A percentile compares a stretch with the other conserved stretches of the same genome.
phyloP scores from a whole-genome alignment of 2,329 filamentous ascomycete genomes.

The Aspergillus ochraceus region DNA sequence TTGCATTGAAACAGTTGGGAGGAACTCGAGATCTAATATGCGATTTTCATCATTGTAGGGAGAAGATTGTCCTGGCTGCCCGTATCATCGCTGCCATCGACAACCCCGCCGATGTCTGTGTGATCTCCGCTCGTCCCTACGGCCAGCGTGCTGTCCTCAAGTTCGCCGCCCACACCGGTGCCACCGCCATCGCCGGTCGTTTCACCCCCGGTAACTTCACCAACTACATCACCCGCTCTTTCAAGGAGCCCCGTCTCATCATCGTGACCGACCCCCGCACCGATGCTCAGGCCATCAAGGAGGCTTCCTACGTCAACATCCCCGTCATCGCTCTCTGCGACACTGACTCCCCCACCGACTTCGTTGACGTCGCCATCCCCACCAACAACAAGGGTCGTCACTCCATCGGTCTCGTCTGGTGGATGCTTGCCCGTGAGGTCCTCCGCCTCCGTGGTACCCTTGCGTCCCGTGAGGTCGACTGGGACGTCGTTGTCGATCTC shows the following conservation, averaged over 20 bases:
- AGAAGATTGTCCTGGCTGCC: constrained; percentile 99
- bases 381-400: constrained; percentile 99
- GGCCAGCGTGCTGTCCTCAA: constrained; percentile 99
- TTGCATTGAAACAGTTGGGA: not conserved
- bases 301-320: constrained; percentile 99
- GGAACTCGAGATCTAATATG: constrained; percentile 20
- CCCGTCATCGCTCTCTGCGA: constrained; percentile 99
- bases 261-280: constrained; percentile 99
- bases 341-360: constrained; percentile 99
- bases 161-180: constrained; percentile 98
- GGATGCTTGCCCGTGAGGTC: constrained; percentile 99
- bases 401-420: constrained; percentile 98
- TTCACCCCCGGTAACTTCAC: constrained; percentile 99
- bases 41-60: constrained; percentile 58
- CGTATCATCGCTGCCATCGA: constrained; percentile 98
- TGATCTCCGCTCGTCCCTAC: constrained; percentile 99
- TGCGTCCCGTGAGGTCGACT: constrained; percentile 91
- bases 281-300: constrained; percentile 99
- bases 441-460: constrained; percentile 98
- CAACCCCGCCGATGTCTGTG: constrained; percentile 99
- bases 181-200: constrained; percentile 95
- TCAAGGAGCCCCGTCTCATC: constrained; percentile 99
- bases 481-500: constrained; percentile 99
- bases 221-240: constrained; percentile 99
- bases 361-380: constrained; percentile 98